A percentile compares a stretch with the other conserved stretches of the same genome.
These are phyloP conservation scores for Mycena vitilis DNA, from an alignment of 768 basidiomycete genomes.

Conservation along the genomic window DNA sequence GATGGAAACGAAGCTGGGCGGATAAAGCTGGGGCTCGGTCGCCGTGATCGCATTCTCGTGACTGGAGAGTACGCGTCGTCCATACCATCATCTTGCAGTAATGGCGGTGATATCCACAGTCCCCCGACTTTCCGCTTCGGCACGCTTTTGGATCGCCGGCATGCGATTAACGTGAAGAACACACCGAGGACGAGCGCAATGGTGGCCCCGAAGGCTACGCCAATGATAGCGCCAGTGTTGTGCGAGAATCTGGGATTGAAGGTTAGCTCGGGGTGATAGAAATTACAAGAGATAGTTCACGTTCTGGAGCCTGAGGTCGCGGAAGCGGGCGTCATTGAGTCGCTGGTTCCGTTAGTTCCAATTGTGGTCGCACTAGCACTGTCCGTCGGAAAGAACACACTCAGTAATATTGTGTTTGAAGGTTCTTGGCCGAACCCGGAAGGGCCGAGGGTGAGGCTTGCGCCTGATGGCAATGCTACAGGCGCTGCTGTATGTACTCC, in stretches of 20 bases:
- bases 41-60: not conserved
- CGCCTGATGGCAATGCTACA: not conserved
- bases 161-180: slow-evolving; percentile 47
- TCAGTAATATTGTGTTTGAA: slow-evolving; percentile 5
- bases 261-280: not conserved
- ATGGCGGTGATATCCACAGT: slow-evolving; percentile 24
- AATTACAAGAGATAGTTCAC: not conserved
- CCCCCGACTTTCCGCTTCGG: not conserved
- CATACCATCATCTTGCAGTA: slow-evolving; percentile 14
- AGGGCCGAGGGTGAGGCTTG: not conserved
- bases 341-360: not conserved
- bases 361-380: not conserved
- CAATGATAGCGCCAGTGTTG: slow-evolving; percentile 54
- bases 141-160: slow-evolving; percentile 30
- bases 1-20: slow-evolving; percentile 13
- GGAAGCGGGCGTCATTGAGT: not conserved
- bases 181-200: slow-evolving; percentile 44
- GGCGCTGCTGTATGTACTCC: not conserved
- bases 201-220: slow-evolving; percentile 47
- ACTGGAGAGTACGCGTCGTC: slow-evolving; percentile 26
- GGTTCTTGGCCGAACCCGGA: not conserved
- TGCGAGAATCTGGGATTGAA: slow-evolving; percentile 45
- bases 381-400: not conserved
- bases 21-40: not conserved
- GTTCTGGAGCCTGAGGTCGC: slow-evolving; percentile 16